A percentile compares a stretch with the other conserved stretches of the same genome.
Evolutionary conservation across 2,329 filamentous ascomycete genomes (phyloP).

Genomic region (Ophiostoma sp.): DNA sequence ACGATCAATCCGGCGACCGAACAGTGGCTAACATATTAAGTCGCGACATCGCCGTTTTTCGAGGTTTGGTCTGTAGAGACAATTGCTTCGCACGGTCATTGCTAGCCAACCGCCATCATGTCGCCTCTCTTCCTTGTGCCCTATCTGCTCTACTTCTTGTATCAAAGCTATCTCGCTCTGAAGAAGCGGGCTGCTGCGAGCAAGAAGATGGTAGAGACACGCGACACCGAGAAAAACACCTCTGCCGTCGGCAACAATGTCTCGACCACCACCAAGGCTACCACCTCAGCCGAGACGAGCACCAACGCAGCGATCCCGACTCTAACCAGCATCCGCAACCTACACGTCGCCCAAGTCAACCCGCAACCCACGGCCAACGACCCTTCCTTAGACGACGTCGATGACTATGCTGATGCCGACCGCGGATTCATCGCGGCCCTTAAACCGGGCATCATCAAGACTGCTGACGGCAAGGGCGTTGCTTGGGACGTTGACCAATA

Average conservation of each 20-base stretch:
- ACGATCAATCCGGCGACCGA: not conserved
- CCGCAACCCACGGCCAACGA: slow-evolving; percentile 10
- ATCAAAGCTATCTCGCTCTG: slow-evolving; percentile 8
- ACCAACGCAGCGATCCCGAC: not conserved
- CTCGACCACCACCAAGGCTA: not conserved
- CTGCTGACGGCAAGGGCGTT: slow-evolving; percentile 18
- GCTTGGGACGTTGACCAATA: slow-evolving; percentile 11
- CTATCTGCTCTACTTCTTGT: slow-evolving; percentile 9
- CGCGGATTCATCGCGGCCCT: slow-evolving; percentile 14
- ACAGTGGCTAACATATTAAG: not conserved
- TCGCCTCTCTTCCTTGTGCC: slow-evolving; percentile 16
- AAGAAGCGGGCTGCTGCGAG: not conserved
- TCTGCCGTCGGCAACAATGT: not conserved
- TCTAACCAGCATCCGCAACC: not conserved
- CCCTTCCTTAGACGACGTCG: slow-evolving; percentile 11
- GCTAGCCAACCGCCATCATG: not conserved
- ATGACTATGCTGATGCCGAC: slow-evolving; percentile 10
- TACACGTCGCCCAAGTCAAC: not conserved
- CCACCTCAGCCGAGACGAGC: not conserved
- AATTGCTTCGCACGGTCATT: not conserved
- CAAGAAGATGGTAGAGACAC: not conserved
- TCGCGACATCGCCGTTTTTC: not conserved
- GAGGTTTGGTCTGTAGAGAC: not conserved
- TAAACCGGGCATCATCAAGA: slow-evolving; percentile 7
- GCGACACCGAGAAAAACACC: not conserved